Evolutionary conservation across 768 basidiomycete species (phyloP), one percentile per base, ranked within the genome.

Genomic region (Collybiopsis confluens): DNA sequence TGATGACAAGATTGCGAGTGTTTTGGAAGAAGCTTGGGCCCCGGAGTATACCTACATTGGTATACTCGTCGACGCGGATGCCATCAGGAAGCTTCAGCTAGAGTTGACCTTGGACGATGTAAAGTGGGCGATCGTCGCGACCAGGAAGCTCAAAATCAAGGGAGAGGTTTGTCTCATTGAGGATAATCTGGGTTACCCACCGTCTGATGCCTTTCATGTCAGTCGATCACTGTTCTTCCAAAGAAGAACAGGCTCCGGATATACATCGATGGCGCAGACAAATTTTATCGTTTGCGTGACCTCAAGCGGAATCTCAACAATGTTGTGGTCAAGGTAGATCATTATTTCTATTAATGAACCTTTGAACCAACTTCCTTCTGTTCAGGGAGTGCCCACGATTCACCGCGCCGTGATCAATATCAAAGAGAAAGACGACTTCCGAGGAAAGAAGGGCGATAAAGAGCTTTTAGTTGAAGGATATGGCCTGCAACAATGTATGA

Each of bases 401-500:
- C 83, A 91, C 54, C 86, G 97, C 58, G 97, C 96, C 1, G 85
- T 99, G 62, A 98, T 99, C 68, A 93, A 93, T 62, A 92, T 94
- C 71, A 93, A 94, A 67, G 92, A 95, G 50, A 88, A 92, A 59
- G 83, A 88, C 33, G 86, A 92, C 52, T 69, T 73, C 2, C 79
- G 80, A 57, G 91, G 91, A 2, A 86, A 87, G 69, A 90, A 92
- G 61, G 87, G 85, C 7, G 88, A 93, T 60, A 93, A 96, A 65
- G 90, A 96, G 65, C 71, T 99, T 9, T 79, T 99, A 7, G 94
- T 98, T 1, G 96, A 98, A 76, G 97, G 97, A 8, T 95, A 98
- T 68, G 97, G 97, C 15, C 73, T 99, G 53, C 89, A 94, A 61
- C 90, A 91, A 62, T 96, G 97, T 64, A 99, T 99, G 97, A 88